Percentiles rank a stretch among this genome's conserved stretches.
These are phyloP conservation scores for Sarocladium strictum DNA, from an alignment of 2,329 filamentous ascomycete species.

Conservation along the genomic window DNA sequence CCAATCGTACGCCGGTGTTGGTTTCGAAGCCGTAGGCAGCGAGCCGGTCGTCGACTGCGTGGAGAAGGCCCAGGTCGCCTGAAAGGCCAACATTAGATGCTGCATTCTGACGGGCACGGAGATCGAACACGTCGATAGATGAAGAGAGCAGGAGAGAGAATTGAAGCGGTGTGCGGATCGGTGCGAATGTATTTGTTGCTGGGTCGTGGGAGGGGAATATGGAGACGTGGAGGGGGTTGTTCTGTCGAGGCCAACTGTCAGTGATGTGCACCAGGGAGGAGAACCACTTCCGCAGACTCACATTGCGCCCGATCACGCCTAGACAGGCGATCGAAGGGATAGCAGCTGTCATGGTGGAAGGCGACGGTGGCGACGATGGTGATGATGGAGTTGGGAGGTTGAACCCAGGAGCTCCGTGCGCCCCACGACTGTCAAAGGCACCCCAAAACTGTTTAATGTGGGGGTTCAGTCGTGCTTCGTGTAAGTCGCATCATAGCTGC, in stretches of 20 bases:
- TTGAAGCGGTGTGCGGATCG: constrained; percentile 70
- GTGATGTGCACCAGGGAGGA: constrained; percentile 58
- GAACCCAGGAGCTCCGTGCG: not conserved
- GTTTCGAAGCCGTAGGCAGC: constrained; percentile 95
- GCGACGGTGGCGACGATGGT: not conserved
- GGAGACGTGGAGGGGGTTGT: constrained; percentile 91
- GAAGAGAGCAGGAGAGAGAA: constrained; percentile 88
- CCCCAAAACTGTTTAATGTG: not conserved
- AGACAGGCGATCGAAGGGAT: constrained; percentile 86
- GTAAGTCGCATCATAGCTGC: too few relatives aligned
- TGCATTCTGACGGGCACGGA: constrained; percentile 67
- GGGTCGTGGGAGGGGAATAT: constrained; percentile 73
- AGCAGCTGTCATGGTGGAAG: constrained; percentile 47
- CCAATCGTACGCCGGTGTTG: constrained; percentile 87
- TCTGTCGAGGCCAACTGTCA: constrained; percentile 51
- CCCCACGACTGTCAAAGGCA: not conserved
- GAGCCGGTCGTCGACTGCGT: constrained; percentile 88
- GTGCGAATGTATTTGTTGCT: constrained; percentile 42
- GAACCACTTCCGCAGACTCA: constrained; percentile 34
- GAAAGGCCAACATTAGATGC: constrained; percentile 46
- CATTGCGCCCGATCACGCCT: constrained; percentile 88
- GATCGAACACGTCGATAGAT: constrained; percentile 89
- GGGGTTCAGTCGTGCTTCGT: too few relatives aligned
- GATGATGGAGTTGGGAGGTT: not conserved
- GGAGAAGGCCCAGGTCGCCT: constrained; percentile 85